Evolutionary conservation across 176 grass and related monocot species (phyloP).

Genomic region (Oryza glaberrima): DNA sequence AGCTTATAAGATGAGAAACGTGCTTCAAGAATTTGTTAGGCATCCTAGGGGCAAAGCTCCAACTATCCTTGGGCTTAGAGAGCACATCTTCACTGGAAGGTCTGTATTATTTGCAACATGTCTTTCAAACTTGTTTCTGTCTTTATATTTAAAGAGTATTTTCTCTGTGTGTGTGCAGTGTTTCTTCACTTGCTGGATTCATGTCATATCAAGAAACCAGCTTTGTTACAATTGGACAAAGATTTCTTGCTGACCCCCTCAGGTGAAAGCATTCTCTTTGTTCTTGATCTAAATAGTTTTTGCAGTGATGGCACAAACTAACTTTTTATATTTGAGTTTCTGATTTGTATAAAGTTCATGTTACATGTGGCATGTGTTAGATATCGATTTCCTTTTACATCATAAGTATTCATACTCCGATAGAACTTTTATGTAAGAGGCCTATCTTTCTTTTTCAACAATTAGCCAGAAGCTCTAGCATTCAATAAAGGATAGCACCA

Average conservation of each 20-base stretch:
- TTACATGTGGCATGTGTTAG: neutral
- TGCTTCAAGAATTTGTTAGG: slow-evolving; percentile 89
- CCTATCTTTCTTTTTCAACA: neutral
- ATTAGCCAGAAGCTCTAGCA: neutral
- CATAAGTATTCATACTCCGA: neutral
- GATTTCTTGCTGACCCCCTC: slow-evolving; percentile 95
- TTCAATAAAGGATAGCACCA: too few relatives aligned
- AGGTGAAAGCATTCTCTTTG: slow-evolving; percentile 53
- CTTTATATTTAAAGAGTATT: slow-evolving; percentile 25
- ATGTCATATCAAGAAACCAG: slow-evolving; percentile 99
- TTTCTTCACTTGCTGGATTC: slow-evolving; percentile 97
- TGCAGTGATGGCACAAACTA: neutral
- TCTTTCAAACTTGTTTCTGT: slow-evolving; percentile 26
- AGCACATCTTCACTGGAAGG: slow-evolving; percentile 98
- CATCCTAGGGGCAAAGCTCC: slow-evolving; percentile 66
- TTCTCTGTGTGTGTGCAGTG: slow-evolving; percentile 55
- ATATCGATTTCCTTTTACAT: slow-evolving; percentile 12
- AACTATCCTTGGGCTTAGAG: slow-evolving; percentile 88
- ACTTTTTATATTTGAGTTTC: neutral
- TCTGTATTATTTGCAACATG: slow-evolving; percentile 31
- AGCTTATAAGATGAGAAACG: slow-evolving; percentile 98
- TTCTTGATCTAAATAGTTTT: slow-evolving; percentile 26
- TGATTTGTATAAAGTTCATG: slow-evolving; percentile 7
- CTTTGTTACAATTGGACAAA: slow-evolving; percentile 97
- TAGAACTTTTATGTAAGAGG: neutral